A percentile compares a stretch with the other conserved stretches of the same genome.
These are phyloP conservation scores for Diplocarpon rosae DNA, from an alignment of 2,329 filamentous ascomycete species.

Conservation along the genomic window DNA sequence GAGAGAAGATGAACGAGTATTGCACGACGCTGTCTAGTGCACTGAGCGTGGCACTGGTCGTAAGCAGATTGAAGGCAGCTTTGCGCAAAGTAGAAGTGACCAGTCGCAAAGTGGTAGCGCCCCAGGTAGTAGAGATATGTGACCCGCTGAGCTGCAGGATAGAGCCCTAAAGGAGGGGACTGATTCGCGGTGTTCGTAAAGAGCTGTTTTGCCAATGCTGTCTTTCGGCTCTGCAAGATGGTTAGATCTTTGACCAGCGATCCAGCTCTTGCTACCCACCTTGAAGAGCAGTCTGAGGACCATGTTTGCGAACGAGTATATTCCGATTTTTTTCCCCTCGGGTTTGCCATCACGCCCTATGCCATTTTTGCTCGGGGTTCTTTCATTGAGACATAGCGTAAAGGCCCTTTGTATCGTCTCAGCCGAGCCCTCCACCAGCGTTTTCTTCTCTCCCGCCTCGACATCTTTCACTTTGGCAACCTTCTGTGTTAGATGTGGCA, in stretches of 20 bases:
- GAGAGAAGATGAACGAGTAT: slow-evolving; percentile 80
- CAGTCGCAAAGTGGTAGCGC: slow-evolving; percentile 77
- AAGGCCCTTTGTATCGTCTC: slow-evolving; percentile 88
- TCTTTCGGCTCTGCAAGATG: slow-evolving; percentile 56
- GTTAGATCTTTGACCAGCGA: slow-evolving; percentile 2
- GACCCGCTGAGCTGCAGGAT: slow-evolving; percentile 76
- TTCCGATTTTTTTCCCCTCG: slow-evolving; percentile 75
- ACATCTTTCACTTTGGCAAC: slow-evolving; percentile 39
- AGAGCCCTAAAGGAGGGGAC: slow-evolving; percentile 69
- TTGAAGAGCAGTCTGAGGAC: slow-evolving; percentile 82
- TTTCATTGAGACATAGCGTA: slow-evolving; percentile 77
- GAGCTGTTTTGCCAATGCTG: slow-evolving; percentile 74
- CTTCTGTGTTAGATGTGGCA: slow-evolving; percentile 63
- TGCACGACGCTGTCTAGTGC: slow-evolving; percentile 61
- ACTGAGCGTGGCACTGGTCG: slow-evolving; percentile 62
- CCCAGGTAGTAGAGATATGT: slow-evolving; percentile 94
- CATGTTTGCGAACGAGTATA: slow-evolving; percentile 87
- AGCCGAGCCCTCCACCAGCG: slow-evolving; percentile 76
- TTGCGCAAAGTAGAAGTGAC: slow-evolving; percentile 68
- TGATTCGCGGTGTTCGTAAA: slow-evolving; percentile 80
- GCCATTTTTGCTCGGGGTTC: slow-evolving; percentile 50
- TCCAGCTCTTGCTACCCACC: slow-evolving; percentile 33
- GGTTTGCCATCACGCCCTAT: slow-evolving; percentile 47
- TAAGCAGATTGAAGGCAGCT: slow-evolving; percentile 71
- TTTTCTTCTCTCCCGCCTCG: slow-evolving; percentile 56